Percentiles rank a stretch among this genome's conserved stretches.
Conservation (phyloP, 257 asterid species). For the Solanum sitiens region DNA sequence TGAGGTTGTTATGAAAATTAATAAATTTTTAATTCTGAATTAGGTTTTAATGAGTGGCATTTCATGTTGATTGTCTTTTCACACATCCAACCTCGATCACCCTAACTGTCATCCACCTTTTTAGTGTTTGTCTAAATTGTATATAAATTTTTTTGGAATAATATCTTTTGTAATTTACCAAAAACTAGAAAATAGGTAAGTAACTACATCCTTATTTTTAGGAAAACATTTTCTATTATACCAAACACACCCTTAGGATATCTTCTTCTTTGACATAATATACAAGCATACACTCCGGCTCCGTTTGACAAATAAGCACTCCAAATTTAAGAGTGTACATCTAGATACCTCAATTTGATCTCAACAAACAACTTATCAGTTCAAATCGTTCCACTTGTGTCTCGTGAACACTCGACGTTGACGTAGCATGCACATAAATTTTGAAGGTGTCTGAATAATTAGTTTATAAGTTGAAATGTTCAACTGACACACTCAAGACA, state of each 20-base stretch:
- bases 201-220: neutral
- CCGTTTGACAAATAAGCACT: neutral
- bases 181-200: neutral
- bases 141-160: neutral
- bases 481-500: neutral
- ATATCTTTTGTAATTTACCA: neutral
- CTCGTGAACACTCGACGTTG: neutral
- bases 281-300: neutral
- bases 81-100: neutral
- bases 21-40: no score
- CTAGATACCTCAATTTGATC: neutral
- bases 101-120: no score
- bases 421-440: neutral
- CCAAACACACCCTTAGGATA: neutral
- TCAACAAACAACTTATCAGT: neutral
- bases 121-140: neutral
- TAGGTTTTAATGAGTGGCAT: neutral
- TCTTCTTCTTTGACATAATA: neutral
- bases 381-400: neutral
- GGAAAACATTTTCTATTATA: neutral
- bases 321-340: neutral
- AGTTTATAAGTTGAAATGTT: neutral
- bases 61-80: neutral
- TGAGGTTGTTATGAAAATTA: neutral
- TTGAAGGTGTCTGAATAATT: no score